Conservation (phyloP, 1,284 basidiomycete species). For the Hypsizygus ulmarius region DNA sequence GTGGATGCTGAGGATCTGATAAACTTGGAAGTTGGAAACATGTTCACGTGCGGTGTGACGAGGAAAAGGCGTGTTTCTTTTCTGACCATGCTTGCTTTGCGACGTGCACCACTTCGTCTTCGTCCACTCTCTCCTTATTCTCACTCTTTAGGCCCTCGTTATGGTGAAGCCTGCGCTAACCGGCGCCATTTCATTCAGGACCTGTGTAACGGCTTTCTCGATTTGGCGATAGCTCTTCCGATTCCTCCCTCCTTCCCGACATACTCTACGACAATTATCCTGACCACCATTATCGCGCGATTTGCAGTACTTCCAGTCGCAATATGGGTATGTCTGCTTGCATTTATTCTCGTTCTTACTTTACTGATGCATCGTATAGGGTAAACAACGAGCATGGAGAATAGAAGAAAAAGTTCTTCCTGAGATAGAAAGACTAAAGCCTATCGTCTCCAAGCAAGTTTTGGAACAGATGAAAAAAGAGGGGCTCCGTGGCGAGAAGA, state of each 20-base stretch:
- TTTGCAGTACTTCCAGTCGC: slow-evolving; percentile 72
- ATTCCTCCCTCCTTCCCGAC: slow-evolving; percentile 62
- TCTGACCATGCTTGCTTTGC: slow-evolving; percentile 35
- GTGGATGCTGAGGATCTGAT: too few species aligned
- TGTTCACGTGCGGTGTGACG: slow-evolving; percentile 12
- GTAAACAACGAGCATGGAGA: slow-evolving; percentile 59
- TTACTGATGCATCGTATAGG: slow-evolving; percentile 49
- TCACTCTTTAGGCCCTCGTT: slow-evolving; percentile 7
- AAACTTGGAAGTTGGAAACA: background rate
- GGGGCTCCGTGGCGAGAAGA: slow-evolving; percentile 52
- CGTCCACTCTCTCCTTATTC: slow-evolving; percentile 14
- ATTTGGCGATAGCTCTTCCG: slow-evolving; percentile 66
- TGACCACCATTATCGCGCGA: slow-evolving; percentile 68
- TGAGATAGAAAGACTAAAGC: slow-evolving; percentile 53
- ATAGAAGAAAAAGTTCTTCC: slow-evolving; percentile 71
- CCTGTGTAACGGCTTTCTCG: slow-evolving; percentile 40
- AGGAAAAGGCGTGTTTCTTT: slow-evolving; percentile 6
- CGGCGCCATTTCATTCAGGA: slow-evolving; percentile 32
- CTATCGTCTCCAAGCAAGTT: slow-evolving; percentile 50
- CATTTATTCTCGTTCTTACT: background rate
- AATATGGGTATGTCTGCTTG: slow-evolving; percentile 64
- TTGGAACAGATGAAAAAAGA: slow-evolving; percentile 58
- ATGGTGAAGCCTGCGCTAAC: slow-evolving; percentile 9
- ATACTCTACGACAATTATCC: slow-evolving; percentile 77
- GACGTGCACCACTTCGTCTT: slow-evolving; percentile 27